Percentiles rank a stretch among this genome's conserved stretches.
Evolutionary conservation across 768 basidiomycete species (phyloP).

Genomic region (Auriculariales sp.): DNA sequence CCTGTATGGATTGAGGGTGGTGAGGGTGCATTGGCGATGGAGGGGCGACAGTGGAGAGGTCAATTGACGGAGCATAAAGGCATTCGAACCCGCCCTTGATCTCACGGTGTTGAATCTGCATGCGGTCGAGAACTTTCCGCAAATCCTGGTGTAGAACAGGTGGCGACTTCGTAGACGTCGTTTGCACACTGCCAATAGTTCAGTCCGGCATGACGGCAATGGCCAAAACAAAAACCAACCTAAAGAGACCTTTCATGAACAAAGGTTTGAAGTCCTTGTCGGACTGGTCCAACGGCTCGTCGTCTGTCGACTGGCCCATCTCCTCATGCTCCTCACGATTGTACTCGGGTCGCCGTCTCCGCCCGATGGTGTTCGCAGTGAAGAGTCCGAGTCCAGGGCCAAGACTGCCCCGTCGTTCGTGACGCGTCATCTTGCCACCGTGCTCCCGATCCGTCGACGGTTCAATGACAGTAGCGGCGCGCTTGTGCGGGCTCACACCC

Average conservation of each 20-base stretch:
- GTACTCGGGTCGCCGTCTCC: not conserved
- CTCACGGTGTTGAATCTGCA: conserved; percentile 90
- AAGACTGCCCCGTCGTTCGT: not conserved
- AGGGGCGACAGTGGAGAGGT: conserved; percentile 52
- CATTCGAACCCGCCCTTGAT: conserved; percentile 90
- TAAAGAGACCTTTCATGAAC: conserved; percentile 91
- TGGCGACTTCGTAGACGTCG: conserved; percentile 84
- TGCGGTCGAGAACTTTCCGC: conserved; percentile 72
- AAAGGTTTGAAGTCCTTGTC: conserved; percentile 82
- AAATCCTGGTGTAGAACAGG: conserved; percentile 73
- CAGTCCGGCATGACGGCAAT: conserved; percentile 3
- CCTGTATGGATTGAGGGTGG: not conserved
- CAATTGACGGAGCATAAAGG: conserved; percentile 88
- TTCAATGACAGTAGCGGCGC: conserved; percentile 16
- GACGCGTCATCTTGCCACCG: not conserved
- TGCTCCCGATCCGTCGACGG: not conserved
- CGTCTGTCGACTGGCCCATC: conserved; percentile 16
- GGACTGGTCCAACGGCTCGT: conserved; percentile 17
- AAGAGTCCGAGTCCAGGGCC: conserved; percentile 1
- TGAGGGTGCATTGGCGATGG: not conserved
- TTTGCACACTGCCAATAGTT: conserved; percentile 53
- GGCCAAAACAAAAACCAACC: conserved; percentile 29
- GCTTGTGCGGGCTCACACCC: conserved; percentile 21
- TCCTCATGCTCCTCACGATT: conserved; percentile 8
- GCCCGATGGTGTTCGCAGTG: not conserved